phyloP scores from a whole-genome alignment of 306 rosid genomes.

The Castanea sativa region DNA sequence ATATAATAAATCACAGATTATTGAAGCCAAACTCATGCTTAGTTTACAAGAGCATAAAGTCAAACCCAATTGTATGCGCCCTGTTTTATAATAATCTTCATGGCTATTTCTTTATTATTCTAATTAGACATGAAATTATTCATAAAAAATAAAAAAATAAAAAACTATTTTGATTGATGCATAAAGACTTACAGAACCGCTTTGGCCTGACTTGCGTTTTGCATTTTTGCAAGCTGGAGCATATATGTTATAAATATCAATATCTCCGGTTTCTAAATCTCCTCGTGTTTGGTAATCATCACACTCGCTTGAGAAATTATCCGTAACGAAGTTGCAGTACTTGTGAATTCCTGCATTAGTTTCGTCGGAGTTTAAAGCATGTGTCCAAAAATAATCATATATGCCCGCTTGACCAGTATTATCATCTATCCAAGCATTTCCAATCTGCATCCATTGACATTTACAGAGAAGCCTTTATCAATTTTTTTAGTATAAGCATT shows the following conservation, averaged over 20 bases:
- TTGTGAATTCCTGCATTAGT: slow-evolving; percentile 39
- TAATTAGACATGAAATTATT: neutral
- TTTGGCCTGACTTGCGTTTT: slow-evolving; percentile 19
- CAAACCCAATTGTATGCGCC: too few species aligned
- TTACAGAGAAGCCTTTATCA: neutral
- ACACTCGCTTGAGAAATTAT: slow-evolving; percentile 27
- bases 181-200: slow-evolving; percentile 32
- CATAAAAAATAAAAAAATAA: too few species aligned
- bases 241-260: slow-evolving; percentile 46
- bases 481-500: neutral
- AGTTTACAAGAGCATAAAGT: too few species aligned
- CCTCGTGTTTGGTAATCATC: neutral
- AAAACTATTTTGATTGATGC: neutral
- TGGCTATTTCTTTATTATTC: neutral
- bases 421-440: slow-evolving; percentile 67
- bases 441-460: slow-evolving; percentile 37
- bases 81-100: too few species aligned
- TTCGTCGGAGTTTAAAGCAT: slow-evolving; percentile 52
- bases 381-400: slow-evolving; percentile 53
- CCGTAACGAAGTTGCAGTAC: slow-evolving; percentile 34
- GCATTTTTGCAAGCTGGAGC: slow-evolving; percentile 36
- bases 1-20: neutral
- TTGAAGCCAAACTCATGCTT: neutral
- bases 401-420: slow-evolving; percentile 26
- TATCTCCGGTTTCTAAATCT: slow-evolving; percentile 17